Evolutionary conservation across 2,329 filamentous ascomycete genomes (phyloP).

Genomic region (Hypoxylon sp.): DNA sequence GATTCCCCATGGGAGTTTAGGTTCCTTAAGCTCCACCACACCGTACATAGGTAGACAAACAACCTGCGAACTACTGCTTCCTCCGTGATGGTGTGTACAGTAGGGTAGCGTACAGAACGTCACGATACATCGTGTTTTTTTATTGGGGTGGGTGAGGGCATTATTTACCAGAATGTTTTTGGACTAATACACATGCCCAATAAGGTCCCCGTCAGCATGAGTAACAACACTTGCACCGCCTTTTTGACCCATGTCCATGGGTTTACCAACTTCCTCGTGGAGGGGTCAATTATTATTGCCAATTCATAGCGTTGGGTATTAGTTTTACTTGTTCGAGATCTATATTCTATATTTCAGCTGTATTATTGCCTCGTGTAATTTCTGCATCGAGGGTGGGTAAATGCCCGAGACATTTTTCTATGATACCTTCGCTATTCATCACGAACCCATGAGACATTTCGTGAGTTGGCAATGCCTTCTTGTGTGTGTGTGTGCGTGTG

Average conservation of each 20-base stretch:
- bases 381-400: constrained; percentile 11
- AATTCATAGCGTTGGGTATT: neutral
- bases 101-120: constrained; percentile 27
- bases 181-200: no score
- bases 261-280: constrained; percentile 8
- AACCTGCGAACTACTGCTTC: constrained; percentile 4
- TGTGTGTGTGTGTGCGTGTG: no score
- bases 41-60: neutral
- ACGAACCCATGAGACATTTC: constrained; percentile 20
- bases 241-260: constrained; percentile 8
- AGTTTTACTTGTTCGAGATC: neutral
- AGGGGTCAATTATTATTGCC: constrained; percentile 26
- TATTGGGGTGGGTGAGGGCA: constrained; percentile 6
- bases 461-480: constrained; percentile 13
- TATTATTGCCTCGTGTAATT: constrained; percentile 19
- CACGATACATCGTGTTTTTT: constrained; percentile 20
- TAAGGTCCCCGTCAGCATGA: constrained; percentile 16
- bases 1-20: constrained; percentile 3
- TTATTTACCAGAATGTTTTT: no score
- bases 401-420: constrained; percentile 32
- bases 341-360: constrained; percentile 5
- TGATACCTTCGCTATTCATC: constrained; percentile 5
- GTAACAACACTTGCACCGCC: constrained; percentile 30
- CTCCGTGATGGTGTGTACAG: constrained; percentile 22
- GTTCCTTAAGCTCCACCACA: constrained; percentile 11